A percentile compares a stretch with the other conserved stretches of the same genome.
Evolutionary conservation across 2,329 filamentous ascomycete species (phyloP).

Genomic region (Cyanodermella asteris): DNA sequence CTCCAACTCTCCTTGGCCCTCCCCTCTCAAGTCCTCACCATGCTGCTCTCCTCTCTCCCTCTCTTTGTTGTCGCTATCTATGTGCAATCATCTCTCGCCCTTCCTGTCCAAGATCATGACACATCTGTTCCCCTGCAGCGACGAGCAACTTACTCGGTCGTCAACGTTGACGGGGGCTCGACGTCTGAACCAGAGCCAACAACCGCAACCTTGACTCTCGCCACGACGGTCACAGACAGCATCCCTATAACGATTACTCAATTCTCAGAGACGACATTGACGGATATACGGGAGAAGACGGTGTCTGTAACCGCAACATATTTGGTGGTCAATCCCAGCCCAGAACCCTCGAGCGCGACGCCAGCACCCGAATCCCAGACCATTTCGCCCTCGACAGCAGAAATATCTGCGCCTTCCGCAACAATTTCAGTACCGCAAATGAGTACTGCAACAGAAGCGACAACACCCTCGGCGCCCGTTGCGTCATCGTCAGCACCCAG

Average conservation of each 20-base stretch:
- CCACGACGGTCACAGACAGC: slow-evolving; percentile 9
- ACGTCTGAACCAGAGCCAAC: slow-evolving; percentile 1
- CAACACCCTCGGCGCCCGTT: slow-evolving; percentile 1
- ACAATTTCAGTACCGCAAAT: slow-evolving; percentile 1
- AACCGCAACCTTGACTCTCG: slow-evolving; percentile 7
- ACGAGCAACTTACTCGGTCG: slow-evolving; percentile 13
- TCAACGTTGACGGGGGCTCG: slow-evolving; percentile 13
- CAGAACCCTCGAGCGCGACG: not conserved
- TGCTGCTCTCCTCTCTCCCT: not conserved
- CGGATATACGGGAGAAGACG: slow-evolving; percentile 10
- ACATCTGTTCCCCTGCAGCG: slow-evolving; percentile 4
- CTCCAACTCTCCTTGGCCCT: too few relatives aligned
- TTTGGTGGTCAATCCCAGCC: not conserved
- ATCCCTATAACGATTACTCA: slow-evolving; percentile 9
- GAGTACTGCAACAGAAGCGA: slow-evolving; percentile 1
- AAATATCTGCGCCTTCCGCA: not conserved
- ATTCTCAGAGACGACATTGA: slow-evolving; percentile 11
- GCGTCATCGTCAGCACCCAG: slow-evolving; percentile 1
- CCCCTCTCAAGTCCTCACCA: slow-evolving; percentile 1
- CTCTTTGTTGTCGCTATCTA: slow-evolving; percentile 3
- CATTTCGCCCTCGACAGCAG: slow-evolving; percentile 1
- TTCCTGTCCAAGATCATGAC: slow-evolving; percentile 1
- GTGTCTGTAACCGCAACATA: slow-evolving; percentile 2
- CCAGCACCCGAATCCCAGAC: slow-evolving; percentile 1
- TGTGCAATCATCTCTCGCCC: slow-evolving; percentile 1